Conservation (phyloP, 805 yeast species). For the Kluyveromyces siamensis region DNA sequence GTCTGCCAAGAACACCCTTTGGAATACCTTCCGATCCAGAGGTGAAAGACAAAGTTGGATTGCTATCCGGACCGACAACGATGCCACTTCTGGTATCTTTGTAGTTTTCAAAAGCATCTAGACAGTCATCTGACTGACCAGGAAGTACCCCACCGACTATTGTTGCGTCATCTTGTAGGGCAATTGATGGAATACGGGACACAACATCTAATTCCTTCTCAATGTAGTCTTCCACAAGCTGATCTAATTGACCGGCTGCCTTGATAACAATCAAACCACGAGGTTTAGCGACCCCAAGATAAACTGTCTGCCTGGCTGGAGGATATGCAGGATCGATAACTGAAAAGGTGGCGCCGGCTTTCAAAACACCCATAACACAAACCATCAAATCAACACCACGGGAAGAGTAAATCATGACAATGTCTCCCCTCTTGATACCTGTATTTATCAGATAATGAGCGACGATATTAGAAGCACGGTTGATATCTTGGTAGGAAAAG, state of each 20-base stretch:
- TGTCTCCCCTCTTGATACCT: conserved; percentile 86
- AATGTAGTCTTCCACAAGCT: conserved; percentile 71
- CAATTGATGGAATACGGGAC: conserved; percentile 68
- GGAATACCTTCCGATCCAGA: conserved; percentile 98
- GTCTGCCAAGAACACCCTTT: conserved; percentile 97
- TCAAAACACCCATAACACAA: conserved; percentile 94
- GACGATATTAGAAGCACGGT: conserved; percentile 86
- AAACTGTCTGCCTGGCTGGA: conserved; percentile 92
- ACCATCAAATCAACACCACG: conserved; percentile 96
- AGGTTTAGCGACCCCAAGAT: conserved; percentile 89
- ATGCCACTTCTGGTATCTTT: conserved; percentile 70
- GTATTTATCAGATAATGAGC: conserved; percentile 77
- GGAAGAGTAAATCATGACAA: conserved; percentile 95
- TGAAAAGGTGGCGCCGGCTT: conserved; percentile 97
- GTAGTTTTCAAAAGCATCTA: conserved; percentile 37
- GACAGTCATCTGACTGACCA: conserved; percentile 36
- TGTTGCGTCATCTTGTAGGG: conserved; percentile 66
- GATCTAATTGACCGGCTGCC: conserved; percentile 79
- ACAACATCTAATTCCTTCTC: conserved; percentile 60
- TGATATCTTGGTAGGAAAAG: conserved; percentile 80
- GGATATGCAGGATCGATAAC: conserved; percentile 99
- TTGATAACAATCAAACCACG: conserved; percentile 80
- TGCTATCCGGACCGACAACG: conserved; percentile 92
- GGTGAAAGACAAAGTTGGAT: conserved; percentile 93
- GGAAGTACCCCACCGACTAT: conserved; percentile 47